A percentile compares a stretch with the other conserved stretches of the same genome.
phyloP scores from a whole-genome alignment of 306 rosid species.

The Cucumis melo region DNA sequence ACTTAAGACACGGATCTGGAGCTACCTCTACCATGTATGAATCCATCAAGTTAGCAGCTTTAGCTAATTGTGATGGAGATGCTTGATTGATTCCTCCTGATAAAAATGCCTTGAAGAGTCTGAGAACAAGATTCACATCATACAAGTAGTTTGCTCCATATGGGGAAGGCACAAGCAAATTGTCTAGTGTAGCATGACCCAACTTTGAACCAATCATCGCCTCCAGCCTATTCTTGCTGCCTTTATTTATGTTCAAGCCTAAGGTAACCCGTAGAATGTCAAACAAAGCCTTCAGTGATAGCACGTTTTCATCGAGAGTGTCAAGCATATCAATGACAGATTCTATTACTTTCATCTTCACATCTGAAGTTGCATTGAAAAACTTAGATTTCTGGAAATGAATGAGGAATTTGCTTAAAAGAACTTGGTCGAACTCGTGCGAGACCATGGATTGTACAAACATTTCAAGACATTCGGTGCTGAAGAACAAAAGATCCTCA shows the following conservation, averaged over 20 bases:
- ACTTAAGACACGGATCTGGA: conserved; percentile 77
- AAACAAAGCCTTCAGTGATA: conserved; percentile 56
- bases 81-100: conserved; percentile 14
- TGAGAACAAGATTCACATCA: conserved; percentile 76
- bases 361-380: conserved; percentile 18
- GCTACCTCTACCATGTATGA: conserved; percentile 77
- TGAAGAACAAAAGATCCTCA: conserved; percentile 60
- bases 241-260: conserved; percentile 42
- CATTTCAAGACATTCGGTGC: conserved; percentile 35
- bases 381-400: conserved; percentile 64
- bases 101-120: conserved; percentile 54
- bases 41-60: conserved; percentile 60
- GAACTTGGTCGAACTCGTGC: conserved; percentile 39
- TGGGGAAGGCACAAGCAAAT: conserved; percentile 81
- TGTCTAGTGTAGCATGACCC: conserved; percentile 71
- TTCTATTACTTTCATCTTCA: conserved; percentile 44
- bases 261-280: conserved; percentile 49
- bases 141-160: conserved; percentile 50
- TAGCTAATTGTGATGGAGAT: conserved; percentile 31
- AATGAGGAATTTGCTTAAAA: conserved; percentile 54
- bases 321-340: conserved; percentile 42
- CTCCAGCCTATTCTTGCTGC: conserved; percentile 64
- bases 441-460: conserved; percentile 51
- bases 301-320: conserved; percentile 31
- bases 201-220: conserved; percentile 67